Percentiles rank a stretch among this genome's conserved stretches.
Conservation (phyloP, 306 rosid species). For the Senna tora region DNA sequence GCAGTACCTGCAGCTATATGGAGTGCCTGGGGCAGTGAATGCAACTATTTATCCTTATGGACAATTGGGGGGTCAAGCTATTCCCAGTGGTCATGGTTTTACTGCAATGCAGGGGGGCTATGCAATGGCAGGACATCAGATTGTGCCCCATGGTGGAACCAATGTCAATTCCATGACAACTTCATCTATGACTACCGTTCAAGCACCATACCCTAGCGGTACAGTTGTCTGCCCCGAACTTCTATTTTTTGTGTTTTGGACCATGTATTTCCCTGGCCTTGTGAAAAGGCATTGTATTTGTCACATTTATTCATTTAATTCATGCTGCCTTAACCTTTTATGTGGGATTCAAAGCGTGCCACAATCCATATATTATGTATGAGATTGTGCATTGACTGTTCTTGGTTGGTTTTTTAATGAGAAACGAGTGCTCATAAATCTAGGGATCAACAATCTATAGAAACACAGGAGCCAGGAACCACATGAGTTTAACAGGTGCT, state of each 20-base stretch:
- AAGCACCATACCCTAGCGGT: conserved; percentile 84
- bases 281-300: conserved; percentile 18
- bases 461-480: background rate
- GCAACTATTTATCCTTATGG: conserved; percentile 76
- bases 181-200: conserved; percentile 74
- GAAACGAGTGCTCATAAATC: conserved; percentile 2
- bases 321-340: background rate
- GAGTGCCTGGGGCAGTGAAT: conserved; percentile 75
- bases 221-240: conserved; percentile 26
- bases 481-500: conserved; percentile 1
- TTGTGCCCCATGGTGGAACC: conserved; percentile 79
- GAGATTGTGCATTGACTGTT: conserved; percentile 14
- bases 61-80: conserved; percentile 79
- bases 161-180: conserved; percentile 73
- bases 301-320: conserved; percentile 22
- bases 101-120: conserved; percentile 76
- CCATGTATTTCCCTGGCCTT: conserved; percentile 16
- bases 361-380: background rate
- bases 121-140: conserved; percentile 77
- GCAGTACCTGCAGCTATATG: conserved; percentile 84
- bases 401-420: conserved; percentile 1
- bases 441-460: background rate
- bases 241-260: background rate
- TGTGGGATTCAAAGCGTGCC: conserved; percentile 9
- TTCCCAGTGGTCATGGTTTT: conserved; percentile 78